Conservation (phyloP, 2,329 filamentous ascomycete genomes). For the Verticillium nonalfalfae region DNA sequence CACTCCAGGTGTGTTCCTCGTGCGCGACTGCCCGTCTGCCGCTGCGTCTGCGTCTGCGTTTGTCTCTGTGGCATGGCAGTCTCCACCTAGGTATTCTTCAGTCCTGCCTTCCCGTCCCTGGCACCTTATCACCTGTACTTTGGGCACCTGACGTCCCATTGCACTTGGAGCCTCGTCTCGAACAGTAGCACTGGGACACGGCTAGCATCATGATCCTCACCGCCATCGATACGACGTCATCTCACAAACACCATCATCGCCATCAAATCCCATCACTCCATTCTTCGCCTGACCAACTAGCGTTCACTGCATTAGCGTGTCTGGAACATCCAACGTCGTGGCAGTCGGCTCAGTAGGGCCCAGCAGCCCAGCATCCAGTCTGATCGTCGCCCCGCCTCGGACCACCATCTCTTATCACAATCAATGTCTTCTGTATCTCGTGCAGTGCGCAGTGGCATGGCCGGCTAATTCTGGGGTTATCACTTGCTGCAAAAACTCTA, state of each 20-base stretch:
- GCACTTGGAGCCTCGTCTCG: no score
- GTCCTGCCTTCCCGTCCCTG: no score
- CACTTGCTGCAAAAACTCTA: not conserved
- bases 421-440: not conserved
- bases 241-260: not conserved
- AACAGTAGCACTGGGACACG: no score
- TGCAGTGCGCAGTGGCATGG: not conserved
- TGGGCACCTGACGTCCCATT: no score
- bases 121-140: no score
- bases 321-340: not conserved
- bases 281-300: not conserved
- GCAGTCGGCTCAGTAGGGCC: not conserved
- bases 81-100: no score
- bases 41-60: not conserved
- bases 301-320: not conserved
- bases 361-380: not conserved
- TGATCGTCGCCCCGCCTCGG: not conserved
- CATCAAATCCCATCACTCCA: not conserved
- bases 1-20: no score
- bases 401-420: not conserved
- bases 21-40: not conserved
- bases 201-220: not conserved
- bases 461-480: no score
- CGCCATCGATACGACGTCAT: not conserved
- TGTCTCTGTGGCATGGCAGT: not conserved